Base-by-base conservation (phyloP, 202 grass and related monocot genomes). In the Panicum virgatum region DNA sequence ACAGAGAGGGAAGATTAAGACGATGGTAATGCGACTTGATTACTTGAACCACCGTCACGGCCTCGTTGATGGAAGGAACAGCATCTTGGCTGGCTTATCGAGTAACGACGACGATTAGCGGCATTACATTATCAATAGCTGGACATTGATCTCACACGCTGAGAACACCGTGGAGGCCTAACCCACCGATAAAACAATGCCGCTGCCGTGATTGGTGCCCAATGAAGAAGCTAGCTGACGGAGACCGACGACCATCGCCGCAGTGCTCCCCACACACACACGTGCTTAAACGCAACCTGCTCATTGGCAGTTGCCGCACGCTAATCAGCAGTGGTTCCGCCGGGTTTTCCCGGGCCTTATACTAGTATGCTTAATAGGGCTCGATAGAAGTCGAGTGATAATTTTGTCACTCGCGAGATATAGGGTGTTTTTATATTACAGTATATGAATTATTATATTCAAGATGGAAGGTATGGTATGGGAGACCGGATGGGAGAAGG, bases 81-180 rank as follows among this genome's bases (percentile, higher is more conserved):
- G 58, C 54, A 44, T 48, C 66, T 45, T 59, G 67, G 16, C 14
- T 23, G 9, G 27, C 36, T n/a, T 27, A 32, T 44, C 34, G 23
- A 56, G 34, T 43, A 66, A 43, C 26, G 43, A 43, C 38, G 15
- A 51, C 9, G 9, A 51, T 30, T 42, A 42, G 45, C 16, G 5
- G 69, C 27, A 72, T 18, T 51, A 34, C 34, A 39, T 10, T 32
- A 65, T 8, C 9, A 23, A 26, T 25, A 0, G 39, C 4, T 36
- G 43, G 29, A 12, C 48, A 53, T n/a, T 7, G 38, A 74, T 74
- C 80, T 25, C 69, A 32, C 27, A 43, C 32, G 44, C 44, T 46
- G 2, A 64, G 25, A 75, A 65, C 15, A 75, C 19, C 59, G 34
- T 83, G 69, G 34, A 74, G 44, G 30, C 22, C 22, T 20, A 83